A percentile compares a stretch with the other conserved stretches of the same genome.
Evolutionary conservation across 768 basidiomycete genomes (phyloP).

Genomic region (Kondoa malvinella): DNA sequence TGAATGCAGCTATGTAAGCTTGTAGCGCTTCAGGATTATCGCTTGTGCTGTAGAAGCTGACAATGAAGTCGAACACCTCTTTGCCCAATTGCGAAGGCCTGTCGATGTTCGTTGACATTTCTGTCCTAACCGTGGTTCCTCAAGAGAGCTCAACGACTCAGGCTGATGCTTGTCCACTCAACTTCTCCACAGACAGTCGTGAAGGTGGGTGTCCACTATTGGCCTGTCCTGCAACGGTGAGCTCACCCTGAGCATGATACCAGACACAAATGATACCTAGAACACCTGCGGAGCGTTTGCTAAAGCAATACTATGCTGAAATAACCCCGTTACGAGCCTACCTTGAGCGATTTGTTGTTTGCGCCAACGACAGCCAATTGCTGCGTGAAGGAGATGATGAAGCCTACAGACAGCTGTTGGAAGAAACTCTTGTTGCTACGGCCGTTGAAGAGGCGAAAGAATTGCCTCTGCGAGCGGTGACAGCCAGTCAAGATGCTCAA

Average conservation of each 20-base stretch:
- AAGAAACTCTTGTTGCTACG: not conserved
- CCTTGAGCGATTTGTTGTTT: not conserved
- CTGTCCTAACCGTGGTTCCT: too few relatives aligned
- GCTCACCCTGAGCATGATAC: too few relatives aligned
- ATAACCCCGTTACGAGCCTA: not conserved
- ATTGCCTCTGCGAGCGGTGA: too few relatives aligned
- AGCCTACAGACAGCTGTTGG: not conserved
- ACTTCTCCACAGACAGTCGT: too few relatives aligned
- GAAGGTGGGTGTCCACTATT: too few relatives aligned
- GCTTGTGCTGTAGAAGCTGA: not conserved
- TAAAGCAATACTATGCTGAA: not conserved
- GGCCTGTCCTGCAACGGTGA: too few relatives aligned
- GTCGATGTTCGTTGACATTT: too few relatives aligned
- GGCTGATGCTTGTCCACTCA: too few relatives aligned
- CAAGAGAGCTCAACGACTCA: too few relatives aligned
- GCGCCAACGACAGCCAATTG: not conserved
- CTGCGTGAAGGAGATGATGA: not conserved
- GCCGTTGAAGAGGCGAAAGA: not conserved
- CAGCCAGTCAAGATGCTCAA: too few relatives aligned
- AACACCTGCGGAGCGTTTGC: not conserved
- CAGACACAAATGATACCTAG: not conserved
- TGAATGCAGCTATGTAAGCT: not conserved
- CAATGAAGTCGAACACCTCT: constrained; percentile 1
- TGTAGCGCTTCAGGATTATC: not conserved
- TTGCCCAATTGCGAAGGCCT: too few relatives aligned